Conservation (phyloP, 495 filamentous ascomycete species). For the Aspergillus affinis region DNA sequence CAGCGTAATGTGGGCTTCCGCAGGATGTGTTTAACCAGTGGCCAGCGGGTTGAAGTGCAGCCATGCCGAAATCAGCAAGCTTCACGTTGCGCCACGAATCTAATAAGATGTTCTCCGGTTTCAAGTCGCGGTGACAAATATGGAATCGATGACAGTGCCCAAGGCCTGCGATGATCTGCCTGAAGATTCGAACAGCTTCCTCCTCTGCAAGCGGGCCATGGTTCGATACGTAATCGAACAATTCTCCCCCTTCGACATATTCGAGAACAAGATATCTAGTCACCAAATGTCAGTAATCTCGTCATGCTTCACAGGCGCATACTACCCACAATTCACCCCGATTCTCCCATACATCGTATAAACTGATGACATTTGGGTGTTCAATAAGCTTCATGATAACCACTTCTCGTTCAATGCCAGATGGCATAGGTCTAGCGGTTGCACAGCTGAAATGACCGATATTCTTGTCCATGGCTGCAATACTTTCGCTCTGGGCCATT, state of each 20-base stretch:
- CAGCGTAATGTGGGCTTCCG: conserved; percentile 94
- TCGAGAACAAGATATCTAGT: conserved; percentile 93
- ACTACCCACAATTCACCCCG: conserved; percentile 78
- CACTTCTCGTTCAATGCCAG: conserved; percentile 87
- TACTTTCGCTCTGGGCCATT: conserved; percentile 70
- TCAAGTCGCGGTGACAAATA: conserved; percentile 94
- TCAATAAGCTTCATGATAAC: conserved; percentile 95
- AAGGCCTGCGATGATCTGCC: conserved; percentile 89
- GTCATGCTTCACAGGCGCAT: background rate
- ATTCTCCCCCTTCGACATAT: conserved; percentile 85
- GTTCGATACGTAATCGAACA: conserved; percentile 76
- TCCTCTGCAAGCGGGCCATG: conserved; percentile 68
- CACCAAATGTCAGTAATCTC: conserved; percentile 3
- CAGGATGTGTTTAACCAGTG: conserved; percentile 83
- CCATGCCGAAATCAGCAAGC: conserved; percentile 97
- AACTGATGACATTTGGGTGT: conserved; percentile 85
- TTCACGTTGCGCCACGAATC: conserved; percentile 73
- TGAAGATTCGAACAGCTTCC: conserved; percentile 81
- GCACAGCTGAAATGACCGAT: conserved; percentile 36
- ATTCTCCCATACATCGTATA: conserved; percentile 98
- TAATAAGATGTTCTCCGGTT: conserved; percentile 94
- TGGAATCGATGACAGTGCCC: conserved; percentile 90
- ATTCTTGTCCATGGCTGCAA: conserved; percentile 68
- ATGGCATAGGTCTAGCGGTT: conserved; percentile 68
- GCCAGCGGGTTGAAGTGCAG: conserved; percentile 78